Percentiles rank a stretch among this genome's conserved stretches.
Conservation (phyloP, 2,329 filamentous ascomycete species). For the Torrubiella hemipterigena region DNA sequence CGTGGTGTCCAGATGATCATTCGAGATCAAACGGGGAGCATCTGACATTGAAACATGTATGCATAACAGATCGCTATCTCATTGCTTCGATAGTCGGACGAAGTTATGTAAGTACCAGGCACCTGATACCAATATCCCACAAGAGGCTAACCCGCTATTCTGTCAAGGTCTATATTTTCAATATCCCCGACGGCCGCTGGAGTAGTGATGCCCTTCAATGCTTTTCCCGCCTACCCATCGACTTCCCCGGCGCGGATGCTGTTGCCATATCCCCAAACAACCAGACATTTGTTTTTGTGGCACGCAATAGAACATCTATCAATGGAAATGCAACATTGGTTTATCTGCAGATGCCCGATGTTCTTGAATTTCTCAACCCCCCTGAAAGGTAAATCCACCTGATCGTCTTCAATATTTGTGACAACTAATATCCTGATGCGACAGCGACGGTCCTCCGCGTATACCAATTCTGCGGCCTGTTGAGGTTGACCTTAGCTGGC, state of each 20-base stretch:
- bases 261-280: slow-evolving; percentile 10
- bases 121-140: too few species aligned
- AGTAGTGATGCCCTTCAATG: slow-evolving; percentile 9
- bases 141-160: too few species aligned
- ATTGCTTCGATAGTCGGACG: slow-evolving; percentile 12
- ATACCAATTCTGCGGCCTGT: neutral
- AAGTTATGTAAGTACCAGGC: slow-evolving; percentile 10
- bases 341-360: neutral
- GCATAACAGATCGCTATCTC: slow-evolving; percentile 10
- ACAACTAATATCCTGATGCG: neutral
- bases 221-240: slow-evolving; percentile 8
- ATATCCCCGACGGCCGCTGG: slow-evolving; percentile 9
- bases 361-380: slow-evolving; percentile 1
- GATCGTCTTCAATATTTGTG: too few species aligned
- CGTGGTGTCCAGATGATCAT: too few species aligned
- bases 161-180: slow-evolving; percentile 12
- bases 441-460: too few species aligned
- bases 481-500: slow-evolving; percentile 8
- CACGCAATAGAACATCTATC: slow-evolving; percentile 5
- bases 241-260: slow-evolving; percentile 8
- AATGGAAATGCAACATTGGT: neutral
- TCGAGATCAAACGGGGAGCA: slow-evolving; percentile 8
- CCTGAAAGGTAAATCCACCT: too few species aligned
- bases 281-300: slow-evolving; percentile 11
- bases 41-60: slow-evolving; percentile 11